A percentile compares a stretch with the other conserved stretches of the same genome.
These are phyloP conservation scores for Clitocybe nebularis DNA, from an alignment of 1,284 basidiomycete species.

Conservation along the genomic window DNA sequence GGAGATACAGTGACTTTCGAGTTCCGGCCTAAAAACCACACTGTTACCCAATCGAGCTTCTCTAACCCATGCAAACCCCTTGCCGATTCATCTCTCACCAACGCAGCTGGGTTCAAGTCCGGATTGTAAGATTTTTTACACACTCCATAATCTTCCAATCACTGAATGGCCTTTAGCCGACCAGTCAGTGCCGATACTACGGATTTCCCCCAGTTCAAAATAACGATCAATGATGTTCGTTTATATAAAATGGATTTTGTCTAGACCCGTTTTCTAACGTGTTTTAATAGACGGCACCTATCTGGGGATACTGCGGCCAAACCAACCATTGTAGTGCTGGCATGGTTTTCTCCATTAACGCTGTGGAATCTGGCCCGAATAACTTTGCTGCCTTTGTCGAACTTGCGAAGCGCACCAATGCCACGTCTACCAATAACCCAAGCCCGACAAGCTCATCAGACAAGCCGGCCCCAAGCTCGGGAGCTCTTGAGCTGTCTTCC, in stretches of 20 bases:
- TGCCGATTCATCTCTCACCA: slow-evolving; percentile 27
- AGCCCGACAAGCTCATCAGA: background rate
- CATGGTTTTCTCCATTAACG: slow-evolving; percentile 51
- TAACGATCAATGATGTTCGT: slow-evolving; percentile 53
- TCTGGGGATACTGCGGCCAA: slow-evolving; percentile 49
- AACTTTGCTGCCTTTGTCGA: slow-evolving; percentile 39
- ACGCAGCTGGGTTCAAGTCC: slow-evolving; percentile 46
- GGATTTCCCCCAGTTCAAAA: slow-evolving; percentile 44
- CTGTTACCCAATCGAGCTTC: slow-evolving; percentile 60
- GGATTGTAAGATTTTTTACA: slow-evolving; percentile 33
- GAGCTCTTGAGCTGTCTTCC: background rate
- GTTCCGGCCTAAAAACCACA: slow-evolving; percentile 48
- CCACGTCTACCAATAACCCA: background rate
- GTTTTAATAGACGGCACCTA: slow-evolving; percentile 35
- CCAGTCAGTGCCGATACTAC: slow-evolving; percentile 46
- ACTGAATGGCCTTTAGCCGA: slow-evolving; percentile 35
- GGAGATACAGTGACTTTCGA: slow-evolving; percentile 42
- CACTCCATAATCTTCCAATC: too few relatives aligned
- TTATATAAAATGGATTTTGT: too few relatives aligned
- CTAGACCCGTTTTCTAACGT: too few relatives aligned
- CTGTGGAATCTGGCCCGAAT: slow-evolving; percentile 38
- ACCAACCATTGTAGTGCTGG: slow-evolving; percentile 37
- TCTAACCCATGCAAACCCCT: slow-evolving; percentile 45
- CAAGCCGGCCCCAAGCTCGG: background rate
- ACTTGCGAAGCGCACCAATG: slow-evolving; percentile 4